These are phyloP conservation scores for Penicillium maclennaniae DNA, from an alignment of 495 filamentous ascomycete species.

Conservation along the genomic window DNA sequence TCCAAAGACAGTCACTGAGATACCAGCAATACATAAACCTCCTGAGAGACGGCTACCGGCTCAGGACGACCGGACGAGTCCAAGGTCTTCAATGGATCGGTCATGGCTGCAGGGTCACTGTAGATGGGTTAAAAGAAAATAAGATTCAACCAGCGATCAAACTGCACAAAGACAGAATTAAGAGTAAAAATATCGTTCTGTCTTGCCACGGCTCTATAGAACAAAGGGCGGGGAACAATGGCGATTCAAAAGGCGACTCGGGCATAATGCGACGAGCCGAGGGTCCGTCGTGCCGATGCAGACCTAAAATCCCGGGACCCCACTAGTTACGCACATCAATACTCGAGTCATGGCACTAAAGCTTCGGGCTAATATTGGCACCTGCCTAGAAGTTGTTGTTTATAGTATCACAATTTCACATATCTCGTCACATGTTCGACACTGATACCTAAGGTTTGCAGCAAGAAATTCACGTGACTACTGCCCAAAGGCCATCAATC, in stretches of 20 bases:
- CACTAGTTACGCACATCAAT: neutral
- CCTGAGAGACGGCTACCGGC: conserved; percentile 52
- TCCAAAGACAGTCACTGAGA: conserved; percentile 74
- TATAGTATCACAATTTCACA: neutral
- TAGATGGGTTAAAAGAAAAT: neutral
- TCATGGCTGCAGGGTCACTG: conserved; percentile 15
- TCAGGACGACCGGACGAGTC: conserved; percentile 21
- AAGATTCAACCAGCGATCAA: neutral
- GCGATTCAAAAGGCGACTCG: conserved; percentile 10
- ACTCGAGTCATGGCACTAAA: no score
- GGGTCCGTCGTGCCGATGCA: neutral
- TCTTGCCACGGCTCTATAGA: neutral
- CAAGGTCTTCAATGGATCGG: conserved; percentile 36
- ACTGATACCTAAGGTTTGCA: neutral
- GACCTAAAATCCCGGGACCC: neutral
- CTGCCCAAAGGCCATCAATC: neutral
- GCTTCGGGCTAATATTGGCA: neutral
- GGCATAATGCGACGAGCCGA: conserved; percentile 22
- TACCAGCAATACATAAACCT: conserved; percentile 68
- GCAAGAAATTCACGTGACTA: neutral
- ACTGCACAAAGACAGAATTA: neutral
- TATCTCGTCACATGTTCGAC: neutral
- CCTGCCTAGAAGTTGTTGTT: neutral
- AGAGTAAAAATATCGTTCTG: neutral
- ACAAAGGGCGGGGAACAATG: conserved; percentile 8